These are phyloP conservation scores for Fusarium phyllophilum DNA, from an alignment of 2,329 filamentous ascomycete species.

Conservation along the genomic window DNA sequence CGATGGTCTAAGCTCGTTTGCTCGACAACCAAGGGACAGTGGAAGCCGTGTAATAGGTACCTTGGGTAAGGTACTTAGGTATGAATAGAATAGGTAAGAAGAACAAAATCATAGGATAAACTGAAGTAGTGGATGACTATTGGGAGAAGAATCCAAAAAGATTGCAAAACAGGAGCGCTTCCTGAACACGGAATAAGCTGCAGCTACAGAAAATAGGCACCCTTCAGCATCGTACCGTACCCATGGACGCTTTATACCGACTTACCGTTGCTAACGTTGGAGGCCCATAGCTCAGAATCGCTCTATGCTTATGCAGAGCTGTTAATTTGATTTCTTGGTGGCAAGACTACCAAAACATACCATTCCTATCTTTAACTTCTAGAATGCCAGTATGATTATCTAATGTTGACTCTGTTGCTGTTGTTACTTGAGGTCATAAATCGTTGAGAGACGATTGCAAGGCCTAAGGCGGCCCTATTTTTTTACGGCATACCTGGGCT, in stretches of 20 bases:
- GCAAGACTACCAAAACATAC: neutral
- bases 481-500: neutral
- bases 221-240: neutral
- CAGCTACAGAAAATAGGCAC: conserved; percentile 1
- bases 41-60: neutral
- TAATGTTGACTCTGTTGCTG: neutral
- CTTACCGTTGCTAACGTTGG: neutral
- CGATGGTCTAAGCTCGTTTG: conserved; percentile 16
- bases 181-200: neutral
- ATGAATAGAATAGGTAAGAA: neutral
- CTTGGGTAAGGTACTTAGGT: neutral
- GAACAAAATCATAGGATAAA: neutral
- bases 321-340: neutral
- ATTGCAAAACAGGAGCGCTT: neutral
- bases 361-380: neutral
- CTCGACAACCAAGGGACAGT: neutral
- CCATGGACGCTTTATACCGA: neutral
- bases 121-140: neutral
- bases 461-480: neutral
- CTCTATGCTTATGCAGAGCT: neutral
- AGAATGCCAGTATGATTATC: neutral
- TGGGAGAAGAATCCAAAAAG: neutral
- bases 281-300: neutral
- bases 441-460: neutral
- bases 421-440: neutral